Evolutionary conservation across 2,329 filamentous ascomycete species (phyloP), one percentile per base, ranked within the genome.

Genomic region (Venturia effusa): DNA sequence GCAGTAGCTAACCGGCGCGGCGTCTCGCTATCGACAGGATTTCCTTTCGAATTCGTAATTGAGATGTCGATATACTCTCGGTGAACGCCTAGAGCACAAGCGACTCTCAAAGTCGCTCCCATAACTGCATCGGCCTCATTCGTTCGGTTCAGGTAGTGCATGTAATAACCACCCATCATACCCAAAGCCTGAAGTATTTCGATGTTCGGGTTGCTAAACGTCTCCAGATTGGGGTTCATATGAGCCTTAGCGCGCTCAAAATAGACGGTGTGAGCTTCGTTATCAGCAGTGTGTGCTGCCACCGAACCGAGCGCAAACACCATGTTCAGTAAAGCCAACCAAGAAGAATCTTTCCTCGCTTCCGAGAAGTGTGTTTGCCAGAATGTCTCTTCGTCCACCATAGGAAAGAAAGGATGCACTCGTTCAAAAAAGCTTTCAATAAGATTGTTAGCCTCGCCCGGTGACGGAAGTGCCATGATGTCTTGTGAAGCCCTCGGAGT

Each of bases 391-490:
- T 91, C 88, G 68, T 92, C 88, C 3, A 92, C 79, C 80, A 91
- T 85, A 0, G 88, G 88, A 4, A 87, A 82, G 68, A 90, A 87
- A 1, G 86, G 83, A 66, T 91, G 88, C 30, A 89, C 83, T 39
- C 86, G 82, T 68, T 87, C 86, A 72, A 91, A 91, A 72, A 90
- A 91, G n/a, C 86, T 86, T 68, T 90, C 85, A 48, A 90, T 84
- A 11, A 90, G 77, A 6, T 84, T 84, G 71, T 88, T 84, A 19
- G 86, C 87, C 68, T 88, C 86, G n/a, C 37, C 63, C 71, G 82
- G 83, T 19, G 83, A 82, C 79, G 77, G 64, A 66, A 84, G 83
- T 43, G 83, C 74, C 32, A 85, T 78, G 59, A 78, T 65, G 63
- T 73, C 69, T 66, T 70, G 67, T 62, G 69, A 70, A 57, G 72